Base-by-base conservation (phyloP, 495 filamentous ascomycete species). In the Lophiostoma macrostomum region DNA sequence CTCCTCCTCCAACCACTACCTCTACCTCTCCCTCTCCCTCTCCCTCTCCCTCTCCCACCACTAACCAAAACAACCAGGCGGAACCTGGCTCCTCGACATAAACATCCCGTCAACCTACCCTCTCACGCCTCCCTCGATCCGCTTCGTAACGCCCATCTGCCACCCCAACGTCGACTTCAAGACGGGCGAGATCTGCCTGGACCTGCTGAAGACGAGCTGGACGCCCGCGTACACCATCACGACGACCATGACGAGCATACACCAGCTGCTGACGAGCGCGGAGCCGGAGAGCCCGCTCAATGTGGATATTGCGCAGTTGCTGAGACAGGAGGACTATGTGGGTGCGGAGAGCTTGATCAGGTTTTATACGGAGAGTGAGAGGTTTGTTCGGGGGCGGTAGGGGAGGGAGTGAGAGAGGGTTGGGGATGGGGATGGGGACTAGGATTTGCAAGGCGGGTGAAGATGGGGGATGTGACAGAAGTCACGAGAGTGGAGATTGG, bases 151-250 rank as follows among this genome's bases (percentile, higher is more conserved):
- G 20, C 54, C 54, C 43, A 63, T 55, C 54, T 50, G 41, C 38
- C 60, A 63, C 38, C 48, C 54, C 3, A 49, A 52, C 51, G 60
- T 53, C 28, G 52, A 60, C 46, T 63, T 57, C 58, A 40, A 80
- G 58, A 90, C 84, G 4, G 93, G 93, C 61, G 88, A 96, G 67
- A 93, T 98, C 67, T 97, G 93, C 63, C 79, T 97, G 11, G 91
- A 95, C 55, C 75, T 98, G 48, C 71, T 98, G 36, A 85, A 84
- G 58, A 80, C 82, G 24, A 77, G 79, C 37, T 98, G 93, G 93
- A 84, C 83, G 55, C 86, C 90, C 25, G 80, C 85, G 25, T 94
- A 93, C 64, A 91, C 85, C 24, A 75, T 96, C 19, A 80, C 84
- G 19, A 76, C 80, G 53, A 89, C 86, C 44, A 69, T 96, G 60